phyloP scores from a whole-genome alignment of 2,329 filamentous ascomycete genomes.

The Fusarium napiforme region DNA sequence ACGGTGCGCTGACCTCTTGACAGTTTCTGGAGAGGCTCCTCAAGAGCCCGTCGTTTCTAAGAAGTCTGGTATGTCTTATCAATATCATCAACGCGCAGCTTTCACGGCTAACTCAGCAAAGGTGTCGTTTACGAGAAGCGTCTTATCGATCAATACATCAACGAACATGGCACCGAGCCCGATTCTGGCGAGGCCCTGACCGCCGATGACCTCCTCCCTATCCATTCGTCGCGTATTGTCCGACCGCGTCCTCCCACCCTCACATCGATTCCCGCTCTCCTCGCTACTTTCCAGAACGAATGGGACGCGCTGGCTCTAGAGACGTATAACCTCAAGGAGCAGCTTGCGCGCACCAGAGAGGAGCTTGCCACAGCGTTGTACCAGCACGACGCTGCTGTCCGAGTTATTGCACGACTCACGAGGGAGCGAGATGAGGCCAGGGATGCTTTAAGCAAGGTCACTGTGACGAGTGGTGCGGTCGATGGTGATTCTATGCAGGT shows the following conservation, averaged over 20 bases:
- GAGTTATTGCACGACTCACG: slow-evolving; percentile 92
- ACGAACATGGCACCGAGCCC: slow-evolving; percentile 92
- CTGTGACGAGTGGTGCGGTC: slow-evolving; percentile 68
- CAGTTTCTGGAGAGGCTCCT: slow-evolving; percentile 96
- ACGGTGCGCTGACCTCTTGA: slow-evolving; percentile 29
- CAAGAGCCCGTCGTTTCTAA: slow-evolving; percentile 94
- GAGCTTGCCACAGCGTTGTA: slow-evolving; percentile 95
- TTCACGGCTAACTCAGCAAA: slow-evolving; percentile 49
- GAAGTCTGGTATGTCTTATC: slow-evolving; percentile 79
- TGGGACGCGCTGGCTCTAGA: slow-evolving; percentile 96
- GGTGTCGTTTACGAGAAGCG: slow-evolving; percentile 95
- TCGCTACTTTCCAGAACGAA: slow-evolving; percentile 96
- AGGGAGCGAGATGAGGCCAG: slow-evolving; percentile 92
- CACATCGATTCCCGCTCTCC: slow-evolving; percentile 93
- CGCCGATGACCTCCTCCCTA: slow-evolving; percentile 84
- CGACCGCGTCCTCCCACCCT: slow-evolving; percentile 91
- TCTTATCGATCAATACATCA: slow-evolving; percentile 93
- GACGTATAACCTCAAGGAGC: slow-evolving; percentile 89
- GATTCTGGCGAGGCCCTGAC: slow-evolving; percentile 87
- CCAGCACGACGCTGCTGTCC: slow-evolving; percentile 95
- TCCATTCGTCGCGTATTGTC: slow-evolving; percentile 85
- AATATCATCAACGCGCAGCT: slow-evolving; percentile 18
- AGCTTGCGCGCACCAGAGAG: slow-evolving; percentile 88
- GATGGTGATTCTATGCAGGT: slow-evolving; percentile 93
- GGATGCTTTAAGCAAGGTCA: slow-evolving; percentile 86